Base-by-base conservation (phyloP, 192 early-diverging fungal genomes). In the Linnemannia schmuckeri region DNA sequence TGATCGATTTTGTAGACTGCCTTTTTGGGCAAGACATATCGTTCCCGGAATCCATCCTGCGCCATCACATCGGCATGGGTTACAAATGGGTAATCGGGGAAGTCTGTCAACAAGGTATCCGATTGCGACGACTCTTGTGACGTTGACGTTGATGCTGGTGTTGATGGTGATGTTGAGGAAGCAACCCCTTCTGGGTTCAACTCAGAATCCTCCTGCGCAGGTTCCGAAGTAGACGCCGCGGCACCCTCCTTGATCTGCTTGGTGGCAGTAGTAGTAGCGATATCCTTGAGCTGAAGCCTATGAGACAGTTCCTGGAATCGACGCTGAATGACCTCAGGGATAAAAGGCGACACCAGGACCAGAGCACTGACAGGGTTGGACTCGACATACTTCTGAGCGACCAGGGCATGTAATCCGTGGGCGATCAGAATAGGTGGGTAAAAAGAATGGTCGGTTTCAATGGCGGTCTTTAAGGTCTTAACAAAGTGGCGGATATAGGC, bases 341-440 rank as follows among this genome's bases (percentile, higher is more conserved):
- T 88, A 74, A 88, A 78, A 24, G 89, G 89, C 9, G 86, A 69
- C 9, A 89, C 81, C 2, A 89, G 74, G 5, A 89, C 86, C 47
- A 89, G 55, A 22, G 82, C 89, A 49, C 82, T 82, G 38, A 87
- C 89, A 46, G 89, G 89, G 38, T 89, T 82, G 17, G 89, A 89
- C 44, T 89, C 89, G 42, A 89, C 86, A 78, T 89, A 89, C 12
- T 84, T 84, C 30, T 88, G 78, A 9, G 89, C 89, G 15, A 84
- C 79, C 20, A 88, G 37, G 0, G 89, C 85, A 54, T 87, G 81
- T 27, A 88, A 72, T 13, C 89, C 89, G 74, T 89, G 86, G 5
- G 89, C 89, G 33, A 89, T 89, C 54, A 89, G 27, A n/a, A 89
- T 83, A 17, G 89, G 89, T 27, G 85, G 89, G 35, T 79, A 89